These are phyloP conservation scores for Amoebophrya sp. DNA, from an alignment of 169 alveolate genomes.

Conservation along the genomic window DNA sequence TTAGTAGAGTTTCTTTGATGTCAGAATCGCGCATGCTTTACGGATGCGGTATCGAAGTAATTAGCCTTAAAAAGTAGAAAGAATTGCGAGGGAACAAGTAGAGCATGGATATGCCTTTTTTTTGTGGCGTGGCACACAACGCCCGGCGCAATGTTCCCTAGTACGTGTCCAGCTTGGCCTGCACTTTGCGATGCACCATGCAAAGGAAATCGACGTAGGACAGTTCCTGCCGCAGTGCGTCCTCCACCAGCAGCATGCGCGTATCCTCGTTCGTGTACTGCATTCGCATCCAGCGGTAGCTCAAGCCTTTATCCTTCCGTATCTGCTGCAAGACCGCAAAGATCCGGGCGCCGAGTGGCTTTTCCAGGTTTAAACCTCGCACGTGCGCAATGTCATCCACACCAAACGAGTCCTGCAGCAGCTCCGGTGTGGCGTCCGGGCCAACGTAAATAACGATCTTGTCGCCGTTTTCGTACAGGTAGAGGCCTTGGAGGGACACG, in stretches of 20 bases:
- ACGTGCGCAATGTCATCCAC: neutral
- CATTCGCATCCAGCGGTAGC: conserved; percentile 15
- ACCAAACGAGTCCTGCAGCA: neutral
- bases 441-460: neutral
- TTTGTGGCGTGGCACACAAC: too few species aligned
- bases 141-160: too few species aligned
- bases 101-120: too few species aligned
- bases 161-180: neutral
- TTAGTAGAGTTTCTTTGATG: too few species aligned
- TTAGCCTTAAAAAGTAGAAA: too few species aligned
- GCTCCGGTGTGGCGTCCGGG: neutral
- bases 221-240: neutral
- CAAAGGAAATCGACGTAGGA: conserved; percentile 6
- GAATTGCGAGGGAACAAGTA: too few species aligned
- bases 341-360: neutral
- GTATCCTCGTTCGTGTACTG: conserved; percentile 20
- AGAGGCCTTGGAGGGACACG: neutral
- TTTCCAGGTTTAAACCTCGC: neutral
- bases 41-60: too few species aligned
- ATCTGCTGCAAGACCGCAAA: neutral
- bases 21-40: too few species aligned
- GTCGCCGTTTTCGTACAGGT: conserved; percentile 9
- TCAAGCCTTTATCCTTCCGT: conserved; percentile 15
- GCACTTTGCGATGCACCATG: conserved; percentile 21
- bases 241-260: conserved; percentile 20